Evolutionary conservation across 108 stramenopile genomes (phyloP), one percentile per base, ranked within the genome.

Genomic region (Fragilaria radians): DNA sequence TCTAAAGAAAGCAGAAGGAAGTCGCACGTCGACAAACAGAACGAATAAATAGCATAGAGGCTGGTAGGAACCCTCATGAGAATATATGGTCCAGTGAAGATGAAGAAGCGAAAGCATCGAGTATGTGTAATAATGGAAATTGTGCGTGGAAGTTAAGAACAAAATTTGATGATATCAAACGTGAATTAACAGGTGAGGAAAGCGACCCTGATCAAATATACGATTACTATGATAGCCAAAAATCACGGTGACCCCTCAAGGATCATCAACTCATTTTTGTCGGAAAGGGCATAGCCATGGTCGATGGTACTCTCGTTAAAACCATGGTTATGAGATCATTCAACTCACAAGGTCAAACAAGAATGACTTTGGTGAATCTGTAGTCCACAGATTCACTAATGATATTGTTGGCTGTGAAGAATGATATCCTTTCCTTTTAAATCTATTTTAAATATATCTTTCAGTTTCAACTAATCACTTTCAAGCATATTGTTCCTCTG

Each of bases 81-180:
- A 46, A 62, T 36, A 61, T 57, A 11, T 68, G 55, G 42, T 54
- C 59, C 51, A 50, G 45, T 7, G 67, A 69, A 29, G 75, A 81
- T 45, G 81, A 85, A 61, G 26, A 63, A 54, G 63, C 72, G 7
- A 42, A 42, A 14, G 36, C 36, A 14, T 42, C 36, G 79, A 61
- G 70, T 57, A 57, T 91, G 18, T 93, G 91, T 50, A 54, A 73
- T 62, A 83, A 89, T 77, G 91, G 91, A 22, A 79, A 67, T 31
- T 93, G 91, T 60, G 65, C 74, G 30, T 93, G 91, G 91, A 93
- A 85, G 50, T 65, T 81, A 27, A 70, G 68, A 54, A 72, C 67
- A 21, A 88, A 88, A 52, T 85, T 74, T 57, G 91, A 93, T 68
- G 73, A 93, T 62, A 71, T 93, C 5, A 59, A 63, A 24, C 31